Evolutionary conservation across 257 asterid species (phyloP).

Genomic region (Scutellaria minor): DNA sequence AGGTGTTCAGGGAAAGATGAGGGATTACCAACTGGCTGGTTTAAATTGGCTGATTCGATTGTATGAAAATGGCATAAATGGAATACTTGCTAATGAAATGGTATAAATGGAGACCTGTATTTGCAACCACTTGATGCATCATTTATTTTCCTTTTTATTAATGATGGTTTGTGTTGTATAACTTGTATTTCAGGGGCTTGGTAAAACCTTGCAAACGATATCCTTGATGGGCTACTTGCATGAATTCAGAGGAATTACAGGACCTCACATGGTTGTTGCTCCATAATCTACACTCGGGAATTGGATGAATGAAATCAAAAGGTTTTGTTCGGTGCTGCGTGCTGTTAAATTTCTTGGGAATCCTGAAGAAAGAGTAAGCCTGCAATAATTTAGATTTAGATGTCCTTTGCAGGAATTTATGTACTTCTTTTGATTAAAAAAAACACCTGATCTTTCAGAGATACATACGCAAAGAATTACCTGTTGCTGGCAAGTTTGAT

Average conservation of each 20-base stretch:
- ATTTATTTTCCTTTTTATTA: background rate
- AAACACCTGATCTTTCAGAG: constrained; percentile 56
- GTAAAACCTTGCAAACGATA: constrained; percentile 97
- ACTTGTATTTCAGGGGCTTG: constrained; percentile 69
- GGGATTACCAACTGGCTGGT: constrained; percentile 99
- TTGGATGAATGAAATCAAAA: constrained; percentile 99
- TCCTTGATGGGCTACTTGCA: constrained; percentile 93
- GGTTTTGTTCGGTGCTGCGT: constrained; percentile 89
- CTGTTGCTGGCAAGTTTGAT: constrained; percentile 97
- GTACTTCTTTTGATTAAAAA: constrained; percentile 6
- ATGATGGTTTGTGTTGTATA: constrained; percentile 24
- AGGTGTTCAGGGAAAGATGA: constrained; percentile 99
- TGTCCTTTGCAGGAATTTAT: constrained; percentile 30
- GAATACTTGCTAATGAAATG: constrained; percentile 99
- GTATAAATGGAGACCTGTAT: constrained; percentile 41
- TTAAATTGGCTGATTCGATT: constrained; percentile 93
- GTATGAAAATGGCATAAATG: constrained; percentile 98
- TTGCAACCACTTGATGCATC: constrained; percentile 18
- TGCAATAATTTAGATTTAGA: constrained; percentile 13
- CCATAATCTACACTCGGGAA: constrained; percentile 99
- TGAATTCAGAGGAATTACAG: constrained; percentile 96
- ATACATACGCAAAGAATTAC: constrained; percentile 88
- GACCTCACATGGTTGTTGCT: constrained; percentile 99
- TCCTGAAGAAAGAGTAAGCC: constrained; percentile 95
- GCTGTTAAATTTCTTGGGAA: constrained; percentile 97